A percentile compares a stretch with the other conserved stretches of the same genome.
Evolutionary conservation across 2,329 filamentous ascomycete species (phyloP).

Genomic region (Neonectria sp.): DNA sequence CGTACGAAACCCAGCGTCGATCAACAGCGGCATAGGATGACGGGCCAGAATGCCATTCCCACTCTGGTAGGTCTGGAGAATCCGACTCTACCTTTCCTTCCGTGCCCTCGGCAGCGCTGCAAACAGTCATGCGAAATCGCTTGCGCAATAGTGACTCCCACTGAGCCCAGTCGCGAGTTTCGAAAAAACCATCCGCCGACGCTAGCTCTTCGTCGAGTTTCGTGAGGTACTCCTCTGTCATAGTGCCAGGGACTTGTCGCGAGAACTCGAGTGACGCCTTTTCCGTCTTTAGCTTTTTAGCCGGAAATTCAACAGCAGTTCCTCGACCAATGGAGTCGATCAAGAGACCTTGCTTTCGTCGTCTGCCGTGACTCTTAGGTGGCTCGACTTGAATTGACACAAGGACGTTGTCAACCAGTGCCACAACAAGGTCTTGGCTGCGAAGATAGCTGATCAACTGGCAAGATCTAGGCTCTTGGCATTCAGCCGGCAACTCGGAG

Average conservation of each 20-base stretch:
- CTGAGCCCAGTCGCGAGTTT: conserved; percentile 59
- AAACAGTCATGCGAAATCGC: conserved; percentile 63
- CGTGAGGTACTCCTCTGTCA: conserved; percentile 65
- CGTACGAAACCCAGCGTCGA: conserved; percentile 75
- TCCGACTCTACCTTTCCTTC: conserved; percentile 43
- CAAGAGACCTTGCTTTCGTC: conserved; percentile 74
- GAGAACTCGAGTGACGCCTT: conserved; percentile 53
- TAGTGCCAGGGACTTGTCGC: conserved; percentile 62
- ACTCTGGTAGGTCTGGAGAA: conserved; percentile 57
- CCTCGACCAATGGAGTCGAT: conserved; percentile 83
- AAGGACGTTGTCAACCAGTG: conserved; percentile 74
- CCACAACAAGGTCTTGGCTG: conserved; percentile 77
- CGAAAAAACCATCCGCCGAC: conserved; percentile 64
- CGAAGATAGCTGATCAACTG: conserved; percentile 74
- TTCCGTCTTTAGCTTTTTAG: conserved; percentile 53
- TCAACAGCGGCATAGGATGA: conserved; percentile 70
- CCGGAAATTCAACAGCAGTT: conserved; percentile 55
- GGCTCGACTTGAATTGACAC: conserved; percentile 79
- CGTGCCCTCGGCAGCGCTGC: conserved; percentile 33
- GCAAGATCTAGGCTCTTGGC: conserved; percentile 54
- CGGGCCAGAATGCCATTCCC: conserved; percentile 64
- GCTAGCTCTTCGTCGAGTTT: conserved; percentile 62
- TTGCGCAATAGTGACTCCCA: conserved; percentile 67
- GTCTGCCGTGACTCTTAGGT: conserved; percentile 68
- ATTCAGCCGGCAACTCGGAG: conserved; percentile 56